Evolutionary conservation across 352 stramenopile genomes (phyloP).

Genomic region (Globisporangium acanthophoron): DNA sequence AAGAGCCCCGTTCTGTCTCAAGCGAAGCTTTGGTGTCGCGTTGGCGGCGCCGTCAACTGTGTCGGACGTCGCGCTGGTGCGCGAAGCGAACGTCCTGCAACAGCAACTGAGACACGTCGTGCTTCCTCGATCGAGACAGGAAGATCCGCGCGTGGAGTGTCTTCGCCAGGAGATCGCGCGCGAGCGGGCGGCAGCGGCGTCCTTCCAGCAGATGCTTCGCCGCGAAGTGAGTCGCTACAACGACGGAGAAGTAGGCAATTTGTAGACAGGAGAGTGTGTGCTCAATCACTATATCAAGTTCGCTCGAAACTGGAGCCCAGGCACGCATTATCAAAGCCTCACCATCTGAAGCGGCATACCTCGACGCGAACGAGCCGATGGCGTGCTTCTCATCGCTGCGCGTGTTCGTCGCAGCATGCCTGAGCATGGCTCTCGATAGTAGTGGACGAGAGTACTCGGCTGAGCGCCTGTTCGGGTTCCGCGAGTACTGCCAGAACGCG

Average conservation of each 20-base stretch:
- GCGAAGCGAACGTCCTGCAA: not conserved
- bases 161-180: constrained; percentile 52
- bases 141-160: constrained; percentile 18
- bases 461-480: not conserved
- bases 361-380: too few relatives aligned
- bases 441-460: not conserved
- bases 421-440: not conserved
- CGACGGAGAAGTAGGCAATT: not conserved
- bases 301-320: too few relatives aligned
- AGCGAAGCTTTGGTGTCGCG: constrained; percentile 28
- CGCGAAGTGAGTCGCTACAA: constrained; percentile 45
- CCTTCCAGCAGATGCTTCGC: constrained; percentile 58
- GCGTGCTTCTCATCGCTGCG: too few relatives aligned
- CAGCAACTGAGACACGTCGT: not conserved
- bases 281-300: not conserved
- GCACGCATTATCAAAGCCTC: too few relatives aligned
- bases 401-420: too few relatives aligned
- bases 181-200: constrained; percentile 34
- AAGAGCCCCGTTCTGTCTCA: constrained; percentile 22
- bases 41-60: not conserved
- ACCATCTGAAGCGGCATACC: too few relatives aligned
- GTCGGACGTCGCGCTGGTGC: not conserved
- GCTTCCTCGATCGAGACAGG: not conserved
- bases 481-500: not conserved
- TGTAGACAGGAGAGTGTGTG: not conserved